These are phyloP conservation scores for Coprinellus micaceus DNA, from an alignment of 768 basidiomycete species.

Conservation along the genomic window DNA sequence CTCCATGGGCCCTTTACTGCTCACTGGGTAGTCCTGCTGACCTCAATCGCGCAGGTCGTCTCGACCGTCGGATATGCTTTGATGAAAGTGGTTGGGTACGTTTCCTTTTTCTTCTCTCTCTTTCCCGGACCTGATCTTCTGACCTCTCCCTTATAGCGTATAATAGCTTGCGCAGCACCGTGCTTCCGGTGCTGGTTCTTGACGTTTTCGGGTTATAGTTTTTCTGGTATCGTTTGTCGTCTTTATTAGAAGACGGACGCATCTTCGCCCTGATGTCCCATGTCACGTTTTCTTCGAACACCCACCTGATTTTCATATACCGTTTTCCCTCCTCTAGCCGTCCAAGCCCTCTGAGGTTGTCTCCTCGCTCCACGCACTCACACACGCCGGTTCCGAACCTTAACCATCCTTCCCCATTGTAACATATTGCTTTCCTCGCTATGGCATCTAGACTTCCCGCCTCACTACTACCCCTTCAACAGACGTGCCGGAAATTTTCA, in stretches of 20 bases:
- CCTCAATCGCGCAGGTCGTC: slow-evolving; percentile 54
- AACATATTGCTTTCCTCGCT: slow-evolving; percentile 4
- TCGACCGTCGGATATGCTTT: slow-evolving; percentile 80
- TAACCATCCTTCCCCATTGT: slow-evolving; percentile 4
- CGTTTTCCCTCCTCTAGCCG: too few species aligned
- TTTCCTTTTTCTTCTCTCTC: slow-evolving; percentile 15
- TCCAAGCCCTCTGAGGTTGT: neutral
- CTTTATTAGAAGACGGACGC: neutral
- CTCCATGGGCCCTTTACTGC: slow-evolving; percentile 8
- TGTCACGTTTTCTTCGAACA: too few species aligned
- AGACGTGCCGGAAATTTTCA: neutral
- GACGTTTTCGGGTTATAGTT: neutral
- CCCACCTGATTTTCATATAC: too few species aligned
- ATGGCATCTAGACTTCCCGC: neutral
- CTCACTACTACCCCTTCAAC: neutral
- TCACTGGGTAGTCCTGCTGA: slow-evolving; percentile 6
- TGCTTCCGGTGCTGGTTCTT: neutral
- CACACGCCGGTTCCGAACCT: neutral
- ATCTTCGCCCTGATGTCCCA: too few species aligned
- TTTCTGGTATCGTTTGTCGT: neutral
- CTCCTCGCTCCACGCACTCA: neutral
- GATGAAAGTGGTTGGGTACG: slow-evolving; percentile 70
- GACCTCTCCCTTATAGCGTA: neutral
- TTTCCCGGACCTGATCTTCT: neutral
- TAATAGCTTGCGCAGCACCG: neutral